These are phyloP conservation scores for Periconia sp. DNA, from an alignment of 2,329 filamentous ascomycete genomes.

Conservation along the genomic window DNA sequence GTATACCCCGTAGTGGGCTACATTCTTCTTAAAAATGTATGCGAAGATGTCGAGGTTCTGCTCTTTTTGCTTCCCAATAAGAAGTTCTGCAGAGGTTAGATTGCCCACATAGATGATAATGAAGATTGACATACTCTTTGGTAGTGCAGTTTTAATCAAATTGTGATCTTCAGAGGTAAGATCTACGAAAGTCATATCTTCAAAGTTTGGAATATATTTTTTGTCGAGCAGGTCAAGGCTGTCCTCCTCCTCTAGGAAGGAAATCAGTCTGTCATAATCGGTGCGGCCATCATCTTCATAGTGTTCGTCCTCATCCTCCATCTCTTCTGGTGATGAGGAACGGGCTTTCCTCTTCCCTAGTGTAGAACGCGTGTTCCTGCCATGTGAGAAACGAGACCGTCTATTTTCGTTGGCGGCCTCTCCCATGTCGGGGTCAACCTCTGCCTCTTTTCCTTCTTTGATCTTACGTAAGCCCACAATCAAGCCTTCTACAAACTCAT, in stretches of 20 bases:
- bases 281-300: background rate
- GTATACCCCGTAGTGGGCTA: constrained; percentile 11
- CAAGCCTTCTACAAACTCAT: background rate
- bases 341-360: background rate
- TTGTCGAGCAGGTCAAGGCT: constrained; percentile 14
- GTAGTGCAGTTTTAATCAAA: no score
- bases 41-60: constrained; percentile 14
- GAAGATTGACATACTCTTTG: no score
- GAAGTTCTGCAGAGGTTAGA: constrained; percentile 17
- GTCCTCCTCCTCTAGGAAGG: constrained; percentile 8
- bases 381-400: no score
- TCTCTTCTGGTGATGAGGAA: background rate
- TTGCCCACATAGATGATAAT: no score
- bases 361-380: background rate
- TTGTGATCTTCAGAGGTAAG: constrained; percentile 11
- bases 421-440: constrained; percentile 9
- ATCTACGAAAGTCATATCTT: constrained; percentile 12
- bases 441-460: background rate
- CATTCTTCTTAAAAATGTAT: constrained; percentile 9
- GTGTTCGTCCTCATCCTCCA: background rate
- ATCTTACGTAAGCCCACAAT: background rate
- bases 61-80: constrained; percentile 12
- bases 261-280: constrained; percentile 6
- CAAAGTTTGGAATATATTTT: constrained; percentile 9
- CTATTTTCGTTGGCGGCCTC: background rate